These are phyloP conservation scores for Drechslera avenae DNA, from an alignment of 2,329 filamentous ascomycete genomes.

Conservation along the genomic window DNA sequence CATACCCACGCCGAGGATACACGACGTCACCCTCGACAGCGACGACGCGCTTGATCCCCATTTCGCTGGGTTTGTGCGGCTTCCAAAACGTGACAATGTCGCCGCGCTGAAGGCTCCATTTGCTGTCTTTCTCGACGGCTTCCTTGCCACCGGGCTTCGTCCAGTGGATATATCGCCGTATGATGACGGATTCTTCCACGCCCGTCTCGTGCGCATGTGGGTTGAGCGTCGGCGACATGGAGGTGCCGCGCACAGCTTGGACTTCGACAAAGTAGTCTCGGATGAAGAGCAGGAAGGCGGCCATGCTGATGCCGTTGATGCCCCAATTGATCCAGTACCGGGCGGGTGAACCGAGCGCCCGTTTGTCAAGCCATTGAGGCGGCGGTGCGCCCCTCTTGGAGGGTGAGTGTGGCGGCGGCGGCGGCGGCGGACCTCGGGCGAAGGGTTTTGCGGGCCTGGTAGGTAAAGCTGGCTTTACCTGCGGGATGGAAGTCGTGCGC, in stretches of 20 bases:
- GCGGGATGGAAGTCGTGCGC: constrained; percentile 3
- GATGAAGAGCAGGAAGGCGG: constrained; percentile 34
- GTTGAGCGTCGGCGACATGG: constrained; percentile 55
- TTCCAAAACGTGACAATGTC: constrained; percentile 54
- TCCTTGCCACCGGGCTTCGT: too few relatives aligned
- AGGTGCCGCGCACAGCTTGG: constrained; percentile 47
- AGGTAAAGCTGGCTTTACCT: constrained; percentile 1
- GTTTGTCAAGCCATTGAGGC: constrained; percentile 11
- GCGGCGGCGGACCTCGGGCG: constrained; percentile 6
- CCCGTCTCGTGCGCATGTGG: constrained; percentile 50
- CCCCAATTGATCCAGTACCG: constrained; percentile 19
- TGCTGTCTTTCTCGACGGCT: background rate
- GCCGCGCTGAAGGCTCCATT: constrained; percentile 45
- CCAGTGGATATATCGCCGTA: constrained; percentile 39
- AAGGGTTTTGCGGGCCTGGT: background rate
- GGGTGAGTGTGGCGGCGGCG: background rate
- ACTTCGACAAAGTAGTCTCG: constrained; percentile 50
- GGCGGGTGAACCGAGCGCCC: constrained; percentile 9
- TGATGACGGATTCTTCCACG: constrained; percentile 46
- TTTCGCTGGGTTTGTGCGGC: constrained; percentile 70
- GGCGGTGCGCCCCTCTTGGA: constrained; percentile 5
- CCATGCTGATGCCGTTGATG: constrained; percentile 19
- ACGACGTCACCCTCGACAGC: constrained; percentile 81
- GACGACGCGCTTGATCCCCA: constrained; percentile 81
- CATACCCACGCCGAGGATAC: constrained; percentile 54